phyloP scores from a whole-genome alignment of 129 eudicot species.

The Helichrysum umbraculigerum region DNA sequence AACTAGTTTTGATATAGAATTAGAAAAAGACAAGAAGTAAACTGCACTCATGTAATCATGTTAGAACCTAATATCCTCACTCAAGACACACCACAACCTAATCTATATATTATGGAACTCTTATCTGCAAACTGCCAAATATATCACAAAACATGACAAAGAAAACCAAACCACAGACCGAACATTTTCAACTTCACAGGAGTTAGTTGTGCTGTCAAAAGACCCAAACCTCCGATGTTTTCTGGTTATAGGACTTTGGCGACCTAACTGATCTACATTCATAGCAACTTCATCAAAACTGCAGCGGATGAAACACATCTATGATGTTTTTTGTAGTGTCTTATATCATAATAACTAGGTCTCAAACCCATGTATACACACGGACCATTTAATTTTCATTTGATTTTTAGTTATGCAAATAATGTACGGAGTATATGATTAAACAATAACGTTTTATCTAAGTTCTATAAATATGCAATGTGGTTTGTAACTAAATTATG shows the following conservation, averaged over 20 bases:
- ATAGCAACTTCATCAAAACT: conserved; percentile 47
- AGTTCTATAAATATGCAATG: no score
- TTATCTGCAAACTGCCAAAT: conserved; percentile 32
- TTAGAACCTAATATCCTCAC: background rate
- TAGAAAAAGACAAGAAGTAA: background rate
- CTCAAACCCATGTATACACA: no score
- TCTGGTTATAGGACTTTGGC: conserved; percentile 42
- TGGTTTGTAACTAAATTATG: no score
- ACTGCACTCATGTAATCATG: background rate
- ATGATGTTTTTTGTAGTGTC: conserved; percentile 52
- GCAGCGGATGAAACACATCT: conserved; percentile 46
- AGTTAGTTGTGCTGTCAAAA: conserved; percentile 57
- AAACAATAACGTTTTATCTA: no score
- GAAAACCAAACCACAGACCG: conserved; percentile 4
- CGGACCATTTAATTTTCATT: no score
- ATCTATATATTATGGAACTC: conserved; percentile 17
- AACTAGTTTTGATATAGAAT: no score
- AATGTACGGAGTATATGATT: no score
- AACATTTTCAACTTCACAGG: conserved; percentile 46
- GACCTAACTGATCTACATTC: conserved; percentile 52
- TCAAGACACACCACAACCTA: conserved; percentile 28
- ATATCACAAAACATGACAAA: conserved; percentile 32
- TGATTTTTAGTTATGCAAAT: no score
- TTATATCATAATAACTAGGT: conserved; percentile 36
- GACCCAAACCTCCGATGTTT: conserved; percentile 71